A percentile compares a stretch with the other conserved stretches of the same genome.
phyloP scores from a whole-genome alignment of 2,329 filamentous ascomycete species.

The Trichocomaceae sp. region DNA sequence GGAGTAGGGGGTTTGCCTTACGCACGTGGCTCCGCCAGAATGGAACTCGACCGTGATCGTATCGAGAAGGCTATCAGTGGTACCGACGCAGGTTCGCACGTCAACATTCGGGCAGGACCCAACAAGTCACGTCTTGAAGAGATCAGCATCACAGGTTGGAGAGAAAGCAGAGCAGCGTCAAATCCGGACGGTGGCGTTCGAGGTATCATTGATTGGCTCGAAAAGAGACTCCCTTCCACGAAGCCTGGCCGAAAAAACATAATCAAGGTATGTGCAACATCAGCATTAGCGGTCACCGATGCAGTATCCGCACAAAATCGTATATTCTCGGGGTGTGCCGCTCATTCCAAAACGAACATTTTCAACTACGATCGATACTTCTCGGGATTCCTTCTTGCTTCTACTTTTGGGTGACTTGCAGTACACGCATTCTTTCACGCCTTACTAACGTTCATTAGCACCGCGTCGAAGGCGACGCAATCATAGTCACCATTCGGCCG shows the following conservation, averaged over 20 bases:
- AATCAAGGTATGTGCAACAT: conserved; percentile 66
- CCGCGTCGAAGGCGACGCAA: conserved; percentile 60
- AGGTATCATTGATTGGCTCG: conserved; percentile 60
- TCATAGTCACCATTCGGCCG: conserved; percentile 61
- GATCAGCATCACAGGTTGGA: conserved; percentile 54
- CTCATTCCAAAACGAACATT: conserved; percentile 39
- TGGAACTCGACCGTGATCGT: conserved; percentile 19
- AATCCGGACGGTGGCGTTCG: conserved; percentile 62
- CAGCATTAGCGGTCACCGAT: conserved; percentile 37
- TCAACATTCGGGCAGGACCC: conserved; percentile 34
- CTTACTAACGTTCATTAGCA: conserved; percentile 67
- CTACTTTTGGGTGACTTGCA: conserved; percentile 34
- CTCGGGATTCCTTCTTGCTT: conserved; percentile 23
- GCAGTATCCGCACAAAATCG: conserved; percentile 13
- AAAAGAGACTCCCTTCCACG: conserved; percentile 58
- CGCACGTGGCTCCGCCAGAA: conserved; percentile 20
- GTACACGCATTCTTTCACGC: conserved; percentile 42
- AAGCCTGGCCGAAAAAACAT: conserved; percentile 56
- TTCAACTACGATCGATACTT: conserved; percentile 38
- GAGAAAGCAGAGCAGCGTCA: conserved; percentile 59
- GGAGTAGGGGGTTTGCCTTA: conserved; percentile 22
- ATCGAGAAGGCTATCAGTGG: conserved; percentile 32
- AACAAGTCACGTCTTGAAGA: conserved; percentile 27
- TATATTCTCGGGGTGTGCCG: conserved; percentile 23
- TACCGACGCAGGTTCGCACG: conserved; percentile 27